Evolutionary conservation across 305 asterid genomes (phyloP).

Genomic region (Fraxinus nigra): DNA sequence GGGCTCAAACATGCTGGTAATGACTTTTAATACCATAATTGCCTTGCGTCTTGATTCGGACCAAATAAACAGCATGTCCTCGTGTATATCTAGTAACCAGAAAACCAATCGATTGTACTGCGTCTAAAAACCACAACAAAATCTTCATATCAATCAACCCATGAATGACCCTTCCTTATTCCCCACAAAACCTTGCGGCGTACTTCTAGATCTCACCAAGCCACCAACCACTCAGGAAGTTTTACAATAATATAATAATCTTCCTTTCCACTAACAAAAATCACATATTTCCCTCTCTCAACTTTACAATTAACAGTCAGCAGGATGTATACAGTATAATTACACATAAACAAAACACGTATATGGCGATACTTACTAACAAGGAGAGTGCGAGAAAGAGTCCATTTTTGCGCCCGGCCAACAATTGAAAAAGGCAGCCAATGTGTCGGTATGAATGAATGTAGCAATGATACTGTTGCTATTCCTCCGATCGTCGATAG

Average conservation of each 20-base stretch:
- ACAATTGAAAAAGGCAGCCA: conserved; percentile 97
- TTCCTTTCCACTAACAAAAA: conserved; percentile 15
- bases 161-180: not conserved
- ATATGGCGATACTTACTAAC: conserved; percentile 56
- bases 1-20: too few relatives aligned
- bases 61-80: not conserved
- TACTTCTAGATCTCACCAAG: conserved; percentile 21
- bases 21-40: not conserved
- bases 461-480: conserved; percentile 88
- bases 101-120: not conserved
- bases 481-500: conserved; percentile 91
- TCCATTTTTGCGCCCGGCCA: conserved; percentile 97
- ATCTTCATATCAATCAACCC: not conserved
- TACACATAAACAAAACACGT: not conserved
- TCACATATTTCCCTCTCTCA: not conserved
- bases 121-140: not conserved
- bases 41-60: not conserved
- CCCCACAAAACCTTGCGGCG: conserved; percentile 16
- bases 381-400: conserved; percentile 84
- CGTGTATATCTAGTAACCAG: not conserved
- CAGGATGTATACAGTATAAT: not conserved
- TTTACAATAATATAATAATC: conserved; percentile 4
- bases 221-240: not conserved
- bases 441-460: conserved; percentile 93
- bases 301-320: not conserved